Base-by-base conservation (phyloP, 108 stramenopile species). In the Nitzschia sp. region DNA sequence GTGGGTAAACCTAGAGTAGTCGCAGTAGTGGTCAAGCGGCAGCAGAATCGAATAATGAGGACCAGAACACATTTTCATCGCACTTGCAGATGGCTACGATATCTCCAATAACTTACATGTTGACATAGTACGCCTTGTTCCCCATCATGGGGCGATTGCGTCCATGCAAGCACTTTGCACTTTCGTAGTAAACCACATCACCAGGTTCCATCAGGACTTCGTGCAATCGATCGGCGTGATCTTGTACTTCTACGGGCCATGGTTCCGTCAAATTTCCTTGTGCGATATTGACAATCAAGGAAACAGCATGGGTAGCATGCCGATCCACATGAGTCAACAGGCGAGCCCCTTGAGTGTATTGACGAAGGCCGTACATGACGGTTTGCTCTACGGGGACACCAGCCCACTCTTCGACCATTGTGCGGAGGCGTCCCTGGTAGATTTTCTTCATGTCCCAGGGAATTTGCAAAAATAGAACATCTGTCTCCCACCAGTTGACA, bases 401-500 rank as follows among this genome's bases (percentile, higher is more conserved):
- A n/a, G 77, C 70, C 95, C 95, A 96, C 27, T 74, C 85, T 57
- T 88, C 75, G 17, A 96, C 89, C 46, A 94, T 68, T 26, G 76
- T 78, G 30, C 68, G 82, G 60, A 96, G 66, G 30, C 86, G 72
- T 8, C 32, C 28, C 53, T 96, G 95, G 86, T 89, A 94, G 30
- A 70, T 72, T 2, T 47, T 27, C 72, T 94, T 94, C 46, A 87
- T 63, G 0, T 53, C 36, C 85, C 86, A 91, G 32, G 95, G 92
- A 71, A 92, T 86, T 59, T 79, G 69, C 36, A 93, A 63, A 53
- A 96, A 85, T 54, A 75, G 72, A 19, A 84, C 80, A 67, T 87
- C 86, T 0, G 82, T 81, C 54, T 91, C 90, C 95, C 95, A 96
- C 85, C 83, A 90, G 64, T 96, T 96, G n/a, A 96, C 92, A 76